Base-by-base conservation (phyloP, 2,329 filamentous ascomycete genomes). In the Neonectria faginata region DNA sequence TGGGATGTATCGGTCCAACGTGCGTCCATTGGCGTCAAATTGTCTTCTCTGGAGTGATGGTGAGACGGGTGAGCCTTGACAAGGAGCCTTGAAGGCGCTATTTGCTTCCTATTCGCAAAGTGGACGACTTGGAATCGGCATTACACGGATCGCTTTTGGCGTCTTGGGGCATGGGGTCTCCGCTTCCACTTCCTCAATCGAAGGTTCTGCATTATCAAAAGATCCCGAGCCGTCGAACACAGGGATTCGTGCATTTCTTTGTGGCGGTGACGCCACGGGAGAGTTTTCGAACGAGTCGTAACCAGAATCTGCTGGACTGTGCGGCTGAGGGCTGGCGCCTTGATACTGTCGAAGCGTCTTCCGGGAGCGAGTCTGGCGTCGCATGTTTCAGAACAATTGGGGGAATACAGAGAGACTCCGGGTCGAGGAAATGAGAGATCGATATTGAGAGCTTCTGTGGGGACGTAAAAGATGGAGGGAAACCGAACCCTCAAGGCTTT, bases 1-100 rank as follows among this genome's bases (percentile, higher is more conserved):
- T 12, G 86, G 83, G 5, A 88, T 78, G 67, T 87, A 88, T 51
- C 86, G 83, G 67, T 88, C 85, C 3, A 80, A 76, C 5, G 64
- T 64, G 9, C 71, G 73, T 11, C 61, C 56, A 18, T 67, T 65
- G 33, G 48, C 11, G 18, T 67, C 45, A 33, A 63, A 25, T 9
- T 57, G 60, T 51, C 47, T 67, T 27, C 60, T 56, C 42, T 53
- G 50, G 25, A 66, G 50, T 6, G 55, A 58, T 14, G 50, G 48
- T 2, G 36, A 33, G 9, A 14, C 57, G 22, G 18, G 36, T 12
- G 29, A 25, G 2, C 4, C 31, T 45, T 18, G 8, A 25, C 25
- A 4, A 25, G 25, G 44, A 41, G 50, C 41, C 18, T 16, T 29
- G 6, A 59, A 59, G 41, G 51, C 22, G 12, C 33, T 41, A 5